These are phyloP conservation scores for Nannochloropsis oceanica DNA, from an alignment of 108 stramenopile species.

Conservation along the genomic window DNA sequence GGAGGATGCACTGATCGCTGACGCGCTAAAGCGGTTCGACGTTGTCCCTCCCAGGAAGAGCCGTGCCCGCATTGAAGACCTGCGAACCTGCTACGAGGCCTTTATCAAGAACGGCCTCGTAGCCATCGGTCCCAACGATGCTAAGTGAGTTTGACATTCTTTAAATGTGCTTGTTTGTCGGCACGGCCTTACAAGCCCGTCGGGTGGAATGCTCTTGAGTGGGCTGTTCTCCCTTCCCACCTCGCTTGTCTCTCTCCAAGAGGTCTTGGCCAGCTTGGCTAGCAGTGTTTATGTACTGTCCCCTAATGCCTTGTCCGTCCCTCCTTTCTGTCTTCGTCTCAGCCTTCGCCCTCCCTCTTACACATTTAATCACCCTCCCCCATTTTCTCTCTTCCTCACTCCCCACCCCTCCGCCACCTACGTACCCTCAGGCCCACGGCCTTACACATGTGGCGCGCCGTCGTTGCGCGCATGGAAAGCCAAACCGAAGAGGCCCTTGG, in stretches of 20 bases:
- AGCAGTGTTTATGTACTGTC: too few species aligned
- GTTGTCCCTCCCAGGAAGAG: background rate
- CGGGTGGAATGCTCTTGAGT: too few species aligned
- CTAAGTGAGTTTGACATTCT: background rate
- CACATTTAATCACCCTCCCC: background rate
- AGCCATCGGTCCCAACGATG: background rate
- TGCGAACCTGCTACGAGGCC: background rate
- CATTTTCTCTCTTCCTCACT: background rate
- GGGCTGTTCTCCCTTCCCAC: background rate
- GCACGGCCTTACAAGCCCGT: too few species aligned
- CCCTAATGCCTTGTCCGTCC: background rate
- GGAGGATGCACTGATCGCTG: background rate
- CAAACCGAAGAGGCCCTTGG: background rate
- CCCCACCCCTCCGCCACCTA: background rate
- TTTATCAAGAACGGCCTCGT: background rate
- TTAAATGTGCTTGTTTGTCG: too few species aligned
- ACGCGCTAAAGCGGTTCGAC: background rate
- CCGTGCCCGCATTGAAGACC: background rate
- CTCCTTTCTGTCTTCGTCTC: background rate
- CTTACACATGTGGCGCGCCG: background rate
- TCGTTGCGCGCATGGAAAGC: background rate
- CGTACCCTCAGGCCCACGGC: background rate
- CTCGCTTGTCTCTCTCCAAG: background rate
- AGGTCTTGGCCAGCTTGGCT: too few species aligned
- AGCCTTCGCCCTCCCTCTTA: background rate